Base-by-base conservation (phyloP, 2,329 filamentous ascomycete genomes). In the Aureobasidium leucospermi region DNA sequence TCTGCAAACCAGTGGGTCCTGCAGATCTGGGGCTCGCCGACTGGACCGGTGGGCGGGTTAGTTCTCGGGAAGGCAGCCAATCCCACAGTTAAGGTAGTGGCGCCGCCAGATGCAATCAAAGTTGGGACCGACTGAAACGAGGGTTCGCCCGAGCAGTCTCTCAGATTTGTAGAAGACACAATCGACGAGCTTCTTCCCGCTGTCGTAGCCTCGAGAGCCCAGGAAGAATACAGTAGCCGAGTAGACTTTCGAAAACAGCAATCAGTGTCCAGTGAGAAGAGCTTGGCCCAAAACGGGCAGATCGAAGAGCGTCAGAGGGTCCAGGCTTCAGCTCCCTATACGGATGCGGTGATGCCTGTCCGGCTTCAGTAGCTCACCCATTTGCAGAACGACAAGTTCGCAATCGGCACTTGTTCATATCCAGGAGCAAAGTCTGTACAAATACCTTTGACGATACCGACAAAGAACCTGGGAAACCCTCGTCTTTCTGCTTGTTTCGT, bases 1-100 rank as follows among this genome's bases (percentile, higher is more conserved):
- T 47, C 53, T 57, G 59, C 59, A 61, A 58, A 57, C 59, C 52
- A 53, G 59, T 61, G 52, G 59, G 49, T 61, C 59, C 49, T 61
- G 59, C 59, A 61, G 52, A 58, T 61, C 52, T 41, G 52, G 32
- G 15, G 23, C 42, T 32, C 29, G 19, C 29, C 43, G 34, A 47
- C 11, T 36, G 59, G 23, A 55, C 29, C 49, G 45, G 52, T 56
- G 52, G 13, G 16, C 23, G 52, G 53, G 52, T 31, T 32, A 43
- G 10, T 42, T 23, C 16, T 56, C 16, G 36, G 45, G 11, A 48
- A 51, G 55, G 36, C 45, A 57, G 19, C 31, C 52, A 46, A 45
- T 58, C 43, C 59, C 59, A 58, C 10, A 7, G 52, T 39, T n/a
- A 55, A 57, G 59, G 43, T 38, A 43, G 59, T 58, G 59, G 59